Evolutionary conservation across 2,329 filamentous ascomycete species (phyloP).

Genomic region (Alternaria arborescens): DNA sequence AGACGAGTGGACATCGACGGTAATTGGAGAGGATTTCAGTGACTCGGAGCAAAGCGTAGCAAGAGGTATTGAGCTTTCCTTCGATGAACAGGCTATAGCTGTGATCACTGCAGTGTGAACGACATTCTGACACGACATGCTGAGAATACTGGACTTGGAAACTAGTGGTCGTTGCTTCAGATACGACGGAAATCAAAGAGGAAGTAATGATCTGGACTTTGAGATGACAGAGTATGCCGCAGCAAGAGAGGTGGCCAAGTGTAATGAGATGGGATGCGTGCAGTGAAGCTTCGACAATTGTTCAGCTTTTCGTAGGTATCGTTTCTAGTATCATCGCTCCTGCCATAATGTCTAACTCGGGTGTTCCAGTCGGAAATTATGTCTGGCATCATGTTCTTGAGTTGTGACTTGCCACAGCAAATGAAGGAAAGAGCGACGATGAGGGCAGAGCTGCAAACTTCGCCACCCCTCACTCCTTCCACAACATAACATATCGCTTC

Average conservation of each 20-base stretch:
- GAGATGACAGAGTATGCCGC: background rate
- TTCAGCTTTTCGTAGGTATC: background rate
- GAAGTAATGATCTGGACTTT: background rate
- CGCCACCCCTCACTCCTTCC: conserved; percentile 5
- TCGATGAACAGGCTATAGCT: background rate
- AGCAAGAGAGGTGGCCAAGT: background rate
- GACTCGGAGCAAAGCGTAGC: background rate
- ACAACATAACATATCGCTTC: background rate
- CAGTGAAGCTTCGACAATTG: background rate
- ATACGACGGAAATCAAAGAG: background rate
- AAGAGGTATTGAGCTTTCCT: background rate
- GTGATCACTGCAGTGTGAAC: background rate
- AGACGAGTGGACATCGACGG: background rate
- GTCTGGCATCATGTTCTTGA: conserved; percentile 1
- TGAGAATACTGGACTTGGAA: background rate
- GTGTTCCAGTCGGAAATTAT: background rate
- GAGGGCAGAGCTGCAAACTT: conserved; percentile 22
- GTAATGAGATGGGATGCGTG: background rate
- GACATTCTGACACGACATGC: background rate
- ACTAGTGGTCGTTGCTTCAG: background rate
- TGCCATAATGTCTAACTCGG: background rate
- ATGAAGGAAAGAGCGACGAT: conserved; percentile 22
- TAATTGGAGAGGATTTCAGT: background rate
- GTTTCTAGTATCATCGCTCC: background rate
- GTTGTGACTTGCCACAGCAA: conserved; percentile 22